phyloP scores from a whole-genome alignment of 1,284 basidiomycete genomes.

The Moesziomyces parantarcticus region DNA sequence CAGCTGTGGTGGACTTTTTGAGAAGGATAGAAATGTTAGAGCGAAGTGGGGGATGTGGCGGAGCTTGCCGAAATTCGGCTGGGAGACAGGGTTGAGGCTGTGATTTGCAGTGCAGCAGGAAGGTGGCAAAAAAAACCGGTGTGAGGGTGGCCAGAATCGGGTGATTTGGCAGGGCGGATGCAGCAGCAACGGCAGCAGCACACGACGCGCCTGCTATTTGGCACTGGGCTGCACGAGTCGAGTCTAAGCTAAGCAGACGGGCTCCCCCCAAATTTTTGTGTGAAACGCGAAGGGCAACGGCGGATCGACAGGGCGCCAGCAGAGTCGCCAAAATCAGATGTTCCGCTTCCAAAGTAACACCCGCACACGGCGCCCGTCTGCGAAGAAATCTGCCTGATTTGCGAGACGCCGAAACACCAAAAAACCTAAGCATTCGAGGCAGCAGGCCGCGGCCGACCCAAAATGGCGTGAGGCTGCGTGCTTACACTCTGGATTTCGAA shows the following conservation, averaged over 20 bases:
- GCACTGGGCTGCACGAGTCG: too few relatives aligned
- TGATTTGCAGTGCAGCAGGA: too few relatives aligned
- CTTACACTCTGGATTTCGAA: slow-evolving; percentile 5
- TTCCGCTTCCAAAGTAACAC: slow-evolving; percentile 28
- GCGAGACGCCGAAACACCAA: not conserved
- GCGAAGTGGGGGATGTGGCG: too few relatives aligned
- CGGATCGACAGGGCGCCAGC: not conserved
- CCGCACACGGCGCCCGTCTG: not conserved
- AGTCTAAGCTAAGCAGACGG: slow-evolving; percentile 21
- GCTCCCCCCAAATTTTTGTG: slow-evolving; percentile 1
- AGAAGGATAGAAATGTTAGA: too few relatives aligned
- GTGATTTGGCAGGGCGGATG: slow-evolving; percentile 11
- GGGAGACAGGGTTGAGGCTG: too few relatives aligned
- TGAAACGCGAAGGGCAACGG: not conserved
- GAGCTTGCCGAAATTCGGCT: too few relatives aligned
- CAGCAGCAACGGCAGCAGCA: slow-evolving; percentile 1
- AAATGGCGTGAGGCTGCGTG: slow-evolving; percentile 6
- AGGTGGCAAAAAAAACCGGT: too few relatives aligned
- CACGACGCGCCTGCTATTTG: too few relatives aligned
- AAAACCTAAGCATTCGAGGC: slow-evolving; percentile 4
- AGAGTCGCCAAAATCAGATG: slow-evolving; percentile 3
- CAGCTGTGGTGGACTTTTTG: too few relatives aligned
- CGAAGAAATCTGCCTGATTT: not conserved
- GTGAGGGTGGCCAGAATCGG: slow-evolving; percentile 13
- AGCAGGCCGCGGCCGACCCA: too few relatives aligned